phyloP scores from a whole-genome alignment of 345 rosid species.

The Acer saccharum region DNA sequence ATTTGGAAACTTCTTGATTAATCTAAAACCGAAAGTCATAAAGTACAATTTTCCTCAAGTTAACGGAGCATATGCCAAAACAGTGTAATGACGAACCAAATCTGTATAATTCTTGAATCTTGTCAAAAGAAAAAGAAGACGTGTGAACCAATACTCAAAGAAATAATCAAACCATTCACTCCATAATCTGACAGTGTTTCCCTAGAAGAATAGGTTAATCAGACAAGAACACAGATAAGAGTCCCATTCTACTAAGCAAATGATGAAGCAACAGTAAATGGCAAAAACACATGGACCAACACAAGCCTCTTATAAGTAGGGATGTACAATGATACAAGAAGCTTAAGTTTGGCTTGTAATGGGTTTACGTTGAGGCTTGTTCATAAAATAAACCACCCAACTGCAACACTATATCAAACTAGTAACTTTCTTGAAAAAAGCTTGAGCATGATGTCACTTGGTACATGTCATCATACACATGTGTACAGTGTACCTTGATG shows the following conservation, averaged over 20 bases:
- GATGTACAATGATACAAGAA: not conserved
- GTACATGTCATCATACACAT: not conserved
- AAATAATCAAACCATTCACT: too few species aligned
- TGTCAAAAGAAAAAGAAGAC: too few species aligned
- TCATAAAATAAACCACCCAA: not conserved
- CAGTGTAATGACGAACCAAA: too few species aligned
- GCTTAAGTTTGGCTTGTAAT: not conserved
- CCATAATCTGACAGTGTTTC: too few species aligned
- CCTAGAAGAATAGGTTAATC: too few species aligned
- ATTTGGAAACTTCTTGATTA: constrained; percentile 9
- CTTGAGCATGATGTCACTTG: not conserved
- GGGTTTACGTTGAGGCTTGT: not conserved
- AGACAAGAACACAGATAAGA: too few species aligned
- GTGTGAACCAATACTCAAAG: too few species aligned
- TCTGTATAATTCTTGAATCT: too few species aligned
- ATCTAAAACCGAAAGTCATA: not conserved
- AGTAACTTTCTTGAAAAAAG: not conserved
- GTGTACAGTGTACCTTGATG: not conserved
- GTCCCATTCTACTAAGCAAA: too few species aligned
- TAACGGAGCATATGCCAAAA: not conserved
- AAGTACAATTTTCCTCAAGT: not conserved
- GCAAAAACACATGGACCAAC: not conserved
- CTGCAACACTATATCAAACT: not conserved
- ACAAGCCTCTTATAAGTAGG: not conserved
- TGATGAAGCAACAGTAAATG: not conserved